Evolutionary conservation across 768 basidiomycete genomes (phyloP).

Genomic region (Mycena venus): DNA sequence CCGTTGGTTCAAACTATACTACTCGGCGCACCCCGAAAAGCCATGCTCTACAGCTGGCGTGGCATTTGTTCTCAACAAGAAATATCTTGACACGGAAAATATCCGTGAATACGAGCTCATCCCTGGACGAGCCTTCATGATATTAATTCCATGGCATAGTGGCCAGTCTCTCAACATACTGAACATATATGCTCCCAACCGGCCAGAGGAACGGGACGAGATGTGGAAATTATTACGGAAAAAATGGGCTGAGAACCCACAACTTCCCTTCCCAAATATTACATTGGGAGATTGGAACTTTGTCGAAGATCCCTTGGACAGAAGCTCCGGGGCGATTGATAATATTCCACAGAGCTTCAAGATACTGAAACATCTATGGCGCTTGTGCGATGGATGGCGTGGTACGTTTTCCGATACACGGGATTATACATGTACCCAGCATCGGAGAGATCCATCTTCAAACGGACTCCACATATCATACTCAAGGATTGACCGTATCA

Average conservation of each 20-base stretch:
- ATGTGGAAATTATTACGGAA: not conserved
- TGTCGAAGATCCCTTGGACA: slow-evolving; percentile 36
- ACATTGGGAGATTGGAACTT: slow-evolving; percentile 45
- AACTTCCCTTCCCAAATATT: not conserved
- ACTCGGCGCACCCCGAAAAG: not conserved
- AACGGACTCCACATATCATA: not conserved
- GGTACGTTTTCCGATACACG: not conserved
- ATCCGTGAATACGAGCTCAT: not conserved
- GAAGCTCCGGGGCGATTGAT: slow-evolving; percentile 4
- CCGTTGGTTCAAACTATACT: not conserved
- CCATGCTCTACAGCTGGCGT: not conserved
- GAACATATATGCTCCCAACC: not conserved
- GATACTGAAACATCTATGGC: not conserved
- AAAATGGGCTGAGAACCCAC: not conserved
- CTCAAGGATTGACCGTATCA: slow-evolving; percentile 12
- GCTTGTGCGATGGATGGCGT: slow-evolving; percentile 20
- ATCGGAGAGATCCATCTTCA: not conserved
- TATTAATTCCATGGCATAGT: not conserved
- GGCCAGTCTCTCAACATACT: not conserved
- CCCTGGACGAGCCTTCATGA: not conserved
- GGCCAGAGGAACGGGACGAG: not conserved
- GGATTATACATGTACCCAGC: not conserved
- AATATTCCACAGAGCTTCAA: not conserved
- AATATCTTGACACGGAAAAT: no score
- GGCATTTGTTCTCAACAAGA: not conserved